Base-by-base conservation (phyloP, 805 yeast species). In the Kregervanrija fluxuum region DNA sequence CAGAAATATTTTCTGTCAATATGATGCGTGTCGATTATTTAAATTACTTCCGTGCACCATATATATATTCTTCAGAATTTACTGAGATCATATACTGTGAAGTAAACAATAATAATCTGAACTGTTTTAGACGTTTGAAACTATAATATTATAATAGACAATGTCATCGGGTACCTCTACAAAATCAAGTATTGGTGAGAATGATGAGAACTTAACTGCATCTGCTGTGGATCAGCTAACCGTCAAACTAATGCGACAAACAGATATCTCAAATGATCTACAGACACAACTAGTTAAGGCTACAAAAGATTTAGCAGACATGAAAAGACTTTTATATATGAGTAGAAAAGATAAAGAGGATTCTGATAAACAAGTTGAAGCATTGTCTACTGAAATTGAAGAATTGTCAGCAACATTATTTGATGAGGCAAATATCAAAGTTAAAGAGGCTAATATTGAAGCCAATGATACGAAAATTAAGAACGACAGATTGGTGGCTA, bases 361-460 rank as follows among this genome's bases (percentile, higher is more conserved):
- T 8, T 82, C 87, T 1, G 83, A 81, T 51, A 66, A 64, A 10
- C 85, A 82, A 52, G 81, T 76, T 13, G 68, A 74, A 38, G 71
- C 74, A 46, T 64, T 87, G 41, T 77, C 82, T 49, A 76, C 72
- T 31, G 96, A 87, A 58, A 84, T 87, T 33, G 93, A 85, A 56
- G 95, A 86, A 35, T 64, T 87, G 39, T 77, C 89, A 1, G 86
- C 82, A 1, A 78, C 89, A 1, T 65, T 87, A 31, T 87, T 87
- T 57, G 83, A 78, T 49, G 93, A 88, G 57, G 96, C 96, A 11
- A 87, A 87, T 58, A 73, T 74, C 41, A 85, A 86, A 86, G 96
- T 87, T 6, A 78, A 83, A 40, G 77, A 80, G 49, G 95, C 95
- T 0, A 77, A 85, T 48, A 71, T 78, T 43, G 84, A 82, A 45